Percentiles rank a stretch among this genome's conserved stretches.
Evolutionary conservation across 2,329 filamentous ascomycete genomes (phyloP).

Genomic region (Phialemoniopsis sp.): DNA sequence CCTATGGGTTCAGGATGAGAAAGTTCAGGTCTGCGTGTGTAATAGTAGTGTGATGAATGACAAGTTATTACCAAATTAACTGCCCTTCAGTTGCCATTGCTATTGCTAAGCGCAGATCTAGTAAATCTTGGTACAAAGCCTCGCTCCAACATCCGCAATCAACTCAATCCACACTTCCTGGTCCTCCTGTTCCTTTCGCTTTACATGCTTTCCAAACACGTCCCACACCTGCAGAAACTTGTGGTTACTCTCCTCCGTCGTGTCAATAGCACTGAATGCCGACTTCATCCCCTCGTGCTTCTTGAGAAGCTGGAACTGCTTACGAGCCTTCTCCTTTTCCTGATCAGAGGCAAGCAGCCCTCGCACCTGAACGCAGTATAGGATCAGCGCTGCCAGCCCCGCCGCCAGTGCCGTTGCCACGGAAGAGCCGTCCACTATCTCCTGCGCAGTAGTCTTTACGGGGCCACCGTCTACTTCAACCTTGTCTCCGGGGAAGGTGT

Average conservation of each 20-base stretch:
- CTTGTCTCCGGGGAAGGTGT: constrained; percentile 21
- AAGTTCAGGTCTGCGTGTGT: no score
- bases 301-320: constrained; percentile 10
- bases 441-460: neutral
- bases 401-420: constrained; percentile 22
- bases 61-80: no score
- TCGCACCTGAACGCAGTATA: constrained; percentile 20
- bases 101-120: no score
- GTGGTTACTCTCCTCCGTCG: constrained; percentile 8
- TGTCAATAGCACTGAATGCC: constrained; percentile 13
- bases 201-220: no score
- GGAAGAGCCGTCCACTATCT: constrained; percentile 11
- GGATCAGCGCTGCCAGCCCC: constrained; percentile 21
- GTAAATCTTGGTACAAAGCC: no score
- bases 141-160: no score
- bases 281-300: constrained; percentile 14
- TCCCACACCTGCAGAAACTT: constrained; percentile 12
- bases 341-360: constrained; percentile 9
- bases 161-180: no score
- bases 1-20: no score
- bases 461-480: constrained; percentile 12
- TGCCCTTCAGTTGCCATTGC: no score
- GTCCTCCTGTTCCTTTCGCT: no score
- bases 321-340: constrained; percentile 2
- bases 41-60: no score